phyloP scores from a whole-genome alignment of 805 yeast genomes.

The Wickerhamiella galacta region DNA sequence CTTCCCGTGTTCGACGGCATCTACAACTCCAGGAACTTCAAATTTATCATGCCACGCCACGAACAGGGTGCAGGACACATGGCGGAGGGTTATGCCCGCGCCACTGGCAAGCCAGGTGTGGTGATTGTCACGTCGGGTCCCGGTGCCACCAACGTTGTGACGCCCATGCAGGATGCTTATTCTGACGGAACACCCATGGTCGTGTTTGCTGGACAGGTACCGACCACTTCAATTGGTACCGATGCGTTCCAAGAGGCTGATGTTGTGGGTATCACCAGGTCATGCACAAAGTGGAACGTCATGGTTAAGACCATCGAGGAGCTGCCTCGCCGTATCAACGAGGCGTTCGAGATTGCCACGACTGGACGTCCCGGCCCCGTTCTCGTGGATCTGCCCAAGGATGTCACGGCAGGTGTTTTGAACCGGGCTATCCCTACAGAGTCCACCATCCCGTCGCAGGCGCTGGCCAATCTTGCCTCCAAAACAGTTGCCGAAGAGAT shows the following conservation, averaged over 20 bases:
- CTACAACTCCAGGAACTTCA: conserved; percentile 74
- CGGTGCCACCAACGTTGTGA: conserved; percentile 94
- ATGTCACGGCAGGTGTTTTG: conserved; percentile 85
- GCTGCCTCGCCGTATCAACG: conserved; percentile 87
- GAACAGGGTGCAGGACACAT: conserved; percentile 99
- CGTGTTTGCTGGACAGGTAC: conserved; percentile 94
- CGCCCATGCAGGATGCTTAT: conserved; percentile 97
- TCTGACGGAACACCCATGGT: conserved; percentile 96
- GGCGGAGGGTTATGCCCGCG: conserved; percentile 99
- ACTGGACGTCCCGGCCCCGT: conserved; percentile 98
- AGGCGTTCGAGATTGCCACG: conserved; percentile 93
- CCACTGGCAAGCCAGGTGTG: conserved; percentile 91
- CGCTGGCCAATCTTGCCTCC: conserved; percentile 53
- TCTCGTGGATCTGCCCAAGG: conserved; percentile 92
- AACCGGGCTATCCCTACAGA: conserved; percentile 79
- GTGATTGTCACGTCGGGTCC: conserved; percentile 98
- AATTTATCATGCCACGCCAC: conserved; percentile 85
- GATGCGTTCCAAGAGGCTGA: conserved; percentile 99
- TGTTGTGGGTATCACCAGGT: conserved; percentile 87
- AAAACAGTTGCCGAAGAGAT: conserved; percentile 50
- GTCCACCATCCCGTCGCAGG: conserved; percentile 43
- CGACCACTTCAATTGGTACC: conserved; percentile 89
- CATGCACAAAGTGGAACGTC: conserved; percentile 98
- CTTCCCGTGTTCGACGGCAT: conserved; percentile 96
- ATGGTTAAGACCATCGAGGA: conserved; percentile 94